A percentile compares a stretch with the other conserved stretches of the same genome.
phyloP scores from a whole-genome alignment of 441 rosid genomes.

The Adansonia madagascariensis region DNA sequence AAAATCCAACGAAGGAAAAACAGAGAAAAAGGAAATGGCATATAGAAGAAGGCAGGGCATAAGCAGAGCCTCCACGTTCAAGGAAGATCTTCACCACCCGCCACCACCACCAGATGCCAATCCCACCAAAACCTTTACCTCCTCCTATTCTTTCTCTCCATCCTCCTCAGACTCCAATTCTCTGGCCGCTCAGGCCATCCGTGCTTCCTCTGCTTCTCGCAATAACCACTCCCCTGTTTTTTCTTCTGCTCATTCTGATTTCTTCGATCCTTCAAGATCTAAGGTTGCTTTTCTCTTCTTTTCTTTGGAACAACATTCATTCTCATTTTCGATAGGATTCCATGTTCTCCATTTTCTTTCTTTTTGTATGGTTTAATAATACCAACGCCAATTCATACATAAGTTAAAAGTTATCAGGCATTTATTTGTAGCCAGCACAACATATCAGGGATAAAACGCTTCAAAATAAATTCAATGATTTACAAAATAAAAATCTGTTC shows the following conservation, averaged over 20 bases:
- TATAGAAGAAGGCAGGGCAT: conserved; percentile 90
- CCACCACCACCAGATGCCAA: conserved; percentile 37
- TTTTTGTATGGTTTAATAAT: not conserved
- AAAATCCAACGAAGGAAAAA: not conserved
- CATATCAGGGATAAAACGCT: not conserved
- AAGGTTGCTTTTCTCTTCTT: conserved; percentile 45
- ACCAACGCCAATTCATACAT: not conserved
- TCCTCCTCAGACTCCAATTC: conserved; percentile 46
- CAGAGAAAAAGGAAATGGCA: conserved; percentile 54
- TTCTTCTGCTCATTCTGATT: not conserved
- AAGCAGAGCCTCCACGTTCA: conserved; percentile 71
- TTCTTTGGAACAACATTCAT: not conserved
- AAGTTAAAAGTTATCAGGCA: not conserved
- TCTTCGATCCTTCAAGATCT: conserved; percentile 50
- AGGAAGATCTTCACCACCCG: conserved; percentile 59
- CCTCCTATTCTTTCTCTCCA: conserved; percentile 54
- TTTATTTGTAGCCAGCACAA: not conserved
- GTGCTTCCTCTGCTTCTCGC: conserved; percentile 63
- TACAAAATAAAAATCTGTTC: not conserved
- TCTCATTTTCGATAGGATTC: too few species aligned
- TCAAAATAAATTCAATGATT: not conserved
- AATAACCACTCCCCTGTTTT: conserved; percentile 39
- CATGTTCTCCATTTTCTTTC: not conserved
- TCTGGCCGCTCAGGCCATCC: conserved; percentile 83
- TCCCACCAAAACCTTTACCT: conserved; percentile 30